Evolutionary conservation across 2,329 filamentous ascomycete species (phyloP), one percentile per base, ranked within the genome.

Genomic region (Claviceps purpurea): DNA sequence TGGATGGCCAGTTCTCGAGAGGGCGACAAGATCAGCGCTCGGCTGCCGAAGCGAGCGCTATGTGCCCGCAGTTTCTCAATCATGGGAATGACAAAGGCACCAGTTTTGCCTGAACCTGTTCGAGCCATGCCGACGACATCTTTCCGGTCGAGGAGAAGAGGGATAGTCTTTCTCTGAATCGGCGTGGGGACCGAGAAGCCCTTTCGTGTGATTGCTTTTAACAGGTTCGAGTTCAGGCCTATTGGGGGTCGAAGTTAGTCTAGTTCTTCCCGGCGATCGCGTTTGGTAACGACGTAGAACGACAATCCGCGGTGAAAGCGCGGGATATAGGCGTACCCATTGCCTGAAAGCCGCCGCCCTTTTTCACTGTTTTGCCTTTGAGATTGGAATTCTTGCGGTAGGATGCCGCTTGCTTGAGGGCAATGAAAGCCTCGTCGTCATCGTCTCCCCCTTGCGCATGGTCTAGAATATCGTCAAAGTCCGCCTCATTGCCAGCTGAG

Each of bases 111-210:
- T 20, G 90, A 97, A 65, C 93, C 93, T n/a, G 94, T 98, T 58
- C 94, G 79, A 7, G 93, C 93, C 93, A 98, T 98, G 58, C 90
- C 94, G 24, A 98, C 91, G n/a, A 97, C 87, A 76, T 98, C 93
- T 69, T 89, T 87, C 51, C 85, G 81, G 56, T 94, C 87, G 60
- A 97, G 75, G 52, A 98, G 82, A 52, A 97, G 74, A 4, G 93
- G 94, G 47, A 98, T 95, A 2, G 93, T 88, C 70, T 97, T 97
- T 59, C 93, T 82, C 72, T 98, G 93, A 68, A 98, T 98, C 0
- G 93, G 93, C 0, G 93, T 98, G 4, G 94, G 94, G 2, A 97
- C 88, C 0, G 86, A 89, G 69, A 96, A 98, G 16, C 93, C 94
- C 70, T 97, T 98, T 60, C 87, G 80, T 13, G 87, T 80, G 58